Evolutionary conservation across 2,329 filamentous ascomycete genomes (phyloP).

Genomic region (Cytospora mali): DNA sequence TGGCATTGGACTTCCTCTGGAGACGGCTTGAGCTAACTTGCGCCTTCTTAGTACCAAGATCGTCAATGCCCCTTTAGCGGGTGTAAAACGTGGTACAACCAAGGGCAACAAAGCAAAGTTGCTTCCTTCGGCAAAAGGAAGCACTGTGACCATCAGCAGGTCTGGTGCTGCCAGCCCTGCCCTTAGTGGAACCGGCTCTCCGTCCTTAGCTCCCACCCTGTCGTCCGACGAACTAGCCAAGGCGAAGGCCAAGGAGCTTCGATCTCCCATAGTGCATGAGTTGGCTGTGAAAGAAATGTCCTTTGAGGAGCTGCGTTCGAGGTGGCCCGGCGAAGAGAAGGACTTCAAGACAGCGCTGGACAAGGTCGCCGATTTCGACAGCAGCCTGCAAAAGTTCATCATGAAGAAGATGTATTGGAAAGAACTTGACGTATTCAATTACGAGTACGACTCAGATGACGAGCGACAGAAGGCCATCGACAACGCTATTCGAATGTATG

Average conservation of each 20-base stretch:
- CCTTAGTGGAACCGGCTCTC: constrained; percentile 57
- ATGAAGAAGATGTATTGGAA: constrained; percentile 62
- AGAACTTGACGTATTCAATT: constrained; percentile 66
- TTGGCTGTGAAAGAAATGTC: constrained; percentile 57
- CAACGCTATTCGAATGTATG: constrained; percentile 61
- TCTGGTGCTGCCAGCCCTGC: constrained; percentile 59
- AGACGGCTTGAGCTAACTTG: constrained; percentile 35
- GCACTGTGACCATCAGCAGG: constrained; percentile 43
- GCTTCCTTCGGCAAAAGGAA: constrained; percentile 42
- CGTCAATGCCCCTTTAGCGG: constrained; percentile 37
- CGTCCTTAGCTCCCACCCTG: constrained; percentile 51
- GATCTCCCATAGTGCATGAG: constrained; percentile 60
- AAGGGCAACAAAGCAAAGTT: constrained; percentile 37
- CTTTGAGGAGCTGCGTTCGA: constrained; percentile 51
- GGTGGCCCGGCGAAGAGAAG: constrained; percentile 54
- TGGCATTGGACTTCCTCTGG: constrained; percentile 27
- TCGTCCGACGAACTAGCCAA: constrained; percentile 57
- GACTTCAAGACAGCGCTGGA: constrained; percentile 58
- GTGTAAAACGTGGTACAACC: constrained; percentile 31
- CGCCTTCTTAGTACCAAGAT: constrained; percentile 41
- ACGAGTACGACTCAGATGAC: constrained; percentile 56
- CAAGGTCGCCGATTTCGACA: constrained; percentile 60
- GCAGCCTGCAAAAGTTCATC: constrained; percentile 53
- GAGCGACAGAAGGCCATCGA: constrained; percentile 64
- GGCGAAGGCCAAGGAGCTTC: constrained; percentile 47